Evolutionary conservation across 1,284 basidiomycete genomes (phyloP).

Genomic region (Kalmanozyma brasiliensis): DNA sequence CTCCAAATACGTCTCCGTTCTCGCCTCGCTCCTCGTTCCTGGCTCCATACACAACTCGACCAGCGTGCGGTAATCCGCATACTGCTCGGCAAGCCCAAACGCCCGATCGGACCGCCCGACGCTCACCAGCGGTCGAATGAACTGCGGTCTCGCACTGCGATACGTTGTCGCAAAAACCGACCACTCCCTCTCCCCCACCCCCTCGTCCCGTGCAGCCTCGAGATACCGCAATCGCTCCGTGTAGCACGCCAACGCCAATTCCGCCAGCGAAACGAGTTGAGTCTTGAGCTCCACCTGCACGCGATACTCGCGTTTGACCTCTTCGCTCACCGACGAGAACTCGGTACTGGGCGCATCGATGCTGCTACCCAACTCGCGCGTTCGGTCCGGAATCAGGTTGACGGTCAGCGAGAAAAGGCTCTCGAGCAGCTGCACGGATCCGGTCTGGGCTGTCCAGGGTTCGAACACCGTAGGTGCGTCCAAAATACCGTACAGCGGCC

Average conservation of each 20-base stretch:
- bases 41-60: constrained; percentile 80
- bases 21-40: constrained; percentile 48
- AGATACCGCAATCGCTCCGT: constrained; percentile 68
- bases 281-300: constrained; percentile 70
- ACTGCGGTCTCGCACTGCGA: constrained; percentile 75
- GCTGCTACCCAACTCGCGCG: constrained; percentile 70
- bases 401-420: constrained; percentile 79
- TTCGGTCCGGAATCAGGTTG: constrained; percentile 70
- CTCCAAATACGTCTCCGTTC: constrained; percentile 77
- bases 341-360: constrained; percentile 67
- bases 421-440: constrained; percentile 77
- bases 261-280: constrained; percentile 77
- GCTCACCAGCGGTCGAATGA: constrained; percentile 79
- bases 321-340: constrained; percentile 55
- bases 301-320: constrained; percentile 53
- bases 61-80: constrained; percentile 83
- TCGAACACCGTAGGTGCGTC: constrained; percentile 72
- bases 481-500: constrained; percentile 78
- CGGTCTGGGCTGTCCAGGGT: constrained; percentile 83
- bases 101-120: constrained; percentile 78
- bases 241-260: constrained; percentile 67
- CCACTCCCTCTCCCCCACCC: constrained; percentile 70
- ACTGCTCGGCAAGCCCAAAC: constrained; percentile 83
- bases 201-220: constrained; percentile 33
- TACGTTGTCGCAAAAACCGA: constrained; percentile 76